phyloP scores from a whole-genome alignment of 2,329 filamentous ascomycete genomes.

The Claviceps sp. region DNA sequence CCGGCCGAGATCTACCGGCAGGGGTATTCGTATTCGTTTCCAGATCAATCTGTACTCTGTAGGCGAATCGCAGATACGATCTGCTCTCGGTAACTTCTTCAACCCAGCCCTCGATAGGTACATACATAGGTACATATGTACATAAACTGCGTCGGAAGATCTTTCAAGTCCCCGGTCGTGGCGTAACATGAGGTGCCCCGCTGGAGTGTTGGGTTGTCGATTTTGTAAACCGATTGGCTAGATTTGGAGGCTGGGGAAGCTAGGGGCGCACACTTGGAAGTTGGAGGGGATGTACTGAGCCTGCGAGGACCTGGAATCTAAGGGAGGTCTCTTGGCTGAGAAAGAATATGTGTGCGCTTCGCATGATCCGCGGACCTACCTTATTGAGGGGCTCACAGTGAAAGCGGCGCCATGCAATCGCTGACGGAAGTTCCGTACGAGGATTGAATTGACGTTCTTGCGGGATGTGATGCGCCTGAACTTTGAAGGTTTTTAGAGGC shows the following conservation, averaged over 20 bases:
- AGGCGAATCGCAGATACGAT: neutral
- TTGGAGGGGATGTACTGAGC: neutral
- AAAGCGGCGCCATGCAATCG: too few relatives aligned
- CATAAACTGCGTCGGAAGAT: neutral
- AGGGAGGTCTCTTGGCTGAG: too few relatives aligned
- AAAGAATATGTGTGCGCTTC: too few relatives aligned
- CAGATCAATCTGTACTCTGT: neutral
- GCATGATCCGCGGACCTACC: too few relatives aligned
- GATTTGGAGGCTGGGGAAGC: neutral
- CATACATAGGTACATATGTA: too few relatives aligned
- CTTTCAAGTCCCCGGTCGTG: neutral
- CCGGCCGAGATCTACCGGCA: slow-evolving; percentile 3
- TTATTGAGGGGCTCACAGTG: too few relatives aligned
- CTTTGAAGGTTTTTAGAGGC: too few relatives aligned
- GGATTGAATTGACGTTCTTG: too few relatives aligned
- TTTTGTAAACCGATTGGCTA: slow-evolving; percentile 12
- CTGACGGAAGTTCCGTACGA: too few relatives aligned
- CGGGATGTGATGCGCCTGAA: too few relatives aligned
- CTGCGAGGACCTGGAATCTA: too few relatives aligned
- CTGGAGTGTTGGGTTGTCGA: neutral
- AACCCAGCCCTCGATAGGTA: neutral
- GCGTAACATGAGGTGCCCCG: neutral
- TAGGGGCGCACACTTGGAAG: neutral
- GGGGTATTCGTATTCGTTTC: neutral
- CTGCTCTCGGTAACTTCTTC: neutral